Percentiles rank a stretch among this genome's conserved stretches.
Evolutionary conservation across 345 rosid species (phyloP).

Genomic region (Eucalyptus guilfoylei): DNA sequence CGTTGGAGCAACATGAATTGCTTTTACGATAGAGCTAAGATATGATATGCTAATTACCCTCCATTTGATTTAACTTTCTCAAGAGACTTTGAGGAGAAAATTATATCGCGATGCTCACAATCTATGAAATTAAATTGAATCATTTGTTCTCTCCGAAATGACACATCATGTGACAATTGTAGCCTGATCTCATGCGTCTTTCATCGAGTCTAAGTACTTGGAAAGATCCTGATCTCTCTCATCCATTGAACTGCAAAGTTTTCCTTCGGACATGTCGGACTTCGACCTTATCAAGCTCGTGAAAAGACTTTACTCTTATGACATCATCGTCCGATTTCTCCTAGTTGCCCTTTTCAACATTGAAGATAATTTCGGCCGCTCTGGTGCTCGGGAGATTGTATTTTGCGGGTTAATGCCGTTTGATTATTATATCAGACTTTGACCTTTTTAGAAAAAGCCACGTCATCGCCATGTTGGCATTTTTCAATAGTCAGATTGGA

Average conservation of each 20-base stretch:
- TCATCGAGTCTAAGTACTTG: background rate
- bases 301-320: background rate
- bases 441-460: background rate
- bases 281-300: background rate
- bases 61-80: too few relatives aligned
- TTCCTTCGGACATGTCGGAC: background rate
- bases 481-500: too few relatives aligned
- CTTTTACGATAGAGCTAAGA: background rate
- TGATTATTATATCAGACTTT: background rate
- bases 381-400: background rate
- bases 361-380: background rate
- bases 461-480: too few relatives aligned
- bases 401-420: background rate
- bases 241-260: background rate
- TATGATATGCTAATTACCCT: background rate
- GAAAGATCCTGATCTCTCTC: background rate
- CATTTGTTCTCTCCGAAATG: background rate
- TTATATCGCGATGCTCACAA: background rate
- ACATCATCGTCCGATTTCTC: background rate
- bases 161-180: background rate
- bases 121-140: background rate
- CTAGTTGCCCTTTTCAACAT: background rate
- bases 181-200: background rate
- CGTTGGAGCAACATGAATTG: background rate
- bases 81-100: too few relatives aligned